Conservation (phyloP, 495 filamentous ascomycete species). For the Delitschia confertaspora region DNA sequence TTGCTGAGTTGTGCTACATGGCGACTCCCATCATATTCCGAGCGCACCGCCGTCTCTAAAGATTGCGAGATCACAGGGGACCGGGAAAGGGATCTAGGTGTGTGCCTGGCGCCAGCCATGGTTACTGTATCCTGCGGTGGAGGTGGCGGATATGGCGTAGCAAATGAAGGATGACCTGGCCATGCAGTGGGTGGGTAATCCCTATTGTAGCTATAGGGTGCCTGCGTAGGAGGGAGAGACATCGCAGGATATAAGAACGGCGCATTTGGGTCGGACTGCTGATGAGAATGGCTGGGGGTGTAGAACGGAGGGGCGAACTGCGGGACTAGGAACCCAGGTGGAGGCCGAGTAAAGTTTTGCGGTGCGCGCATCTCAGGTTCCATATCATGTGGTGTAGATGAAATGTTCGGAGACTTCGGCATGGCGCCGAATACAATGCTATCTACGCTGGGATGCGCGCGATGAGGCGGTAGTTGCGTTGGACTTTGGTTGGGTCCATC, state of each 20-base stretch:
- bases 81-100: slow-evolving; percentile 10
- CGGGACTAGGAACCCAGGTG: slow-evolving; percentile 17
- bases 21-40: slow-evolving; percentile 2
- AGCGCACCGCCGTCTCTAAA: background rate
- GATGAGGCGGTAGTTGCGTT: slow-evolving; percentile 10
- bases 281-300: slow-evolving; percentile 27
- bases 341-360: slow-evolving; percentile 6
- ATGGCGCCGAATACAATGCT: slow-evolving; percentile 32
- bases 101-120: slow-evolving; percentile 2
- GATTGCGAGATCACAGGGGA: slow-evolving; percentile 12
- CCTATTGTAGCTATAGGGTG: slow-evolving; percentile 1
- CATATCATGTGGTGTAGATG: slow-evolving; percentile 28
- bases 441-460: slow-evolving; percentile 27
- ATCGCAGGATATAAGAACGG: slow-evolving; percentile 15
- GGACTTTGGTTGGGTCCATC: slow-evolving; percentile 8
- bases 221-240: slow-evolving; percentile 13
- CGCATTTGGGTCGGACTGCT: slow-evolving; percentile 25
- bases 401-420: slow-evolving; percentile 29
- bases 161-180: slow-evolving; percentile 1
- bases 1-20: background rate
- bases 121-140: background rate
- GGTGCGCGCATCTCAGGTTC: slow-evolving; percentile 1
- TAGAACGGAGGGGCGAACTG: slow-evolving; percentile 23
- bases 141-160: slow-evolving; percentile 3
- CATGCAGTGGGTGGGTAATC: slow-evolving; percentile 3